Base-by-base conservation (phyloP, 495 filamentous ascomycete species). In the Podospora bellae-mahoneyi region DNA sequence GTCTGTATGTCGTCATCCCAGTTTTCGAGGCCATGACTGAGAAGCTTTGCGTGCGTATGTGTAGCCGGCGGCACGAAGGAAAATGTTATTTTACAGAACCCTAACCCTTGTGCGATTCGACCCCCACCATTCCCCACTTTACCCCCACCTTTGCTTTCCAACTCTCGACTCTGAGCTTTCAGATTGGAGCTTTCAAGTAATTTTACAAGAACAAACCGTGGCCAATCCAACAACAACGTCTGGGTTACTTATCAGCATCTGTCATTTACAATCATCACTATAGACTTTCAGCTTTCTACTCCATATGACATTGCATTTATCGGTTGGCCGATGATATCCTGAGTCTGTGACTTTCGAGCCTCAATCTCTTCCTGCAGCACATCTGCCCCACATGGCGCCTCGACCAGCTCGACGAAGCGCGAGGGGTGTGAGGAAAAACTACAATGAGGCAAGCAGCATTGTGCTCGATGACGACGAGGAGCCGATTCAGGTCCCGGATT, bases 381-480 rank as follows among this genome's bases (percentile, higher is more conserved):
- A n/a, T 34, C 7, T 59, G 26, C 53, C 30, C 7, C 63, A 18
- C 32, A 64, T 34, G 15, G 16, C 16, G 9, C n/a, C 44, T 55
- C 64, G 62, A 5, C 68, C 16, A 9, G 15, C 44, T 55, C 64
- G 62, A 5, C 68, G 73, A 30, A 68, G 34, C 34, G 71, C 75
- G 1, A 59, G 75, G 5, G 72, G 71, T 53, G 60, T 72, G 28
- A 63, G 64, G 18, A 77, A 76, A 62, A 64, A 65, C 44, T 77
- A 77, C 39, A 64, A 64, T 39, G 72, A 74, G 30, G 71, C 70
- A 13, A 48, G 39, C 13, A 48, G 13, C 13, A 19, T 74, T 19
- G 28, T 63, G 27, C 61, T 68, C 32, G 70, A 69, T 26, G 73
- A 74, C 20, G 74, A 71, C 2, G 74, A 77, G 13, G 74, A 76